phyloP scores from a whole-genome alignment of 2,329 filamentous ascomycete genomes.

The Xylaria polymorpha region DNA sequence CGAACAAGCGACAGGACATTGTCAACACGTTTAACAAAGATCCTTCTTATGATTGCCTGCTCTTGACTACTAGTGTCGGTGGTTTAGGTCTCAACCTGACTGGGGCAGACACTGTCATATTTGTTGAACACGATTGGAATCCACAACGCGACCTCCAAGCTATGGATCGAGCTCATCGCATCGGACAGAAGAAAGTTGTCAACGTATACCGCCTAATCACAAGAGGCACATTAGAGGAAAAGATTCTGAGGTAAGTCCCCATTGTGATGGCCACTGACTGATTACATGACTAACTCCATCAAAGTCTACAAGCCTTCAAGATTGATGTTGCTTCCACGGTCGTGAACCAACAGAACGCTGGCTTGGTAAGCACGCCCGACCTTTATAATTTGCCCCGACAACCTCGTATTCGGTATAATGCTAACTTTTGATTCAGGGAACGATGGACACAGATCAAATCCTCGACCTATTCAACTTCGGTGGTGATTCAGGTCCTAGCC shows the following conservation, averaged over 20 bases:
- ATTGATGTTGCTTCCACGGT: slow-evolving; percentile 98
- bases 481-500: slow-evolving; percentile 77
- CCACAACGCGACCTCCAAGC: slow-evolving; percentile 98
- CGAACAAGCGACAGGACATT: slow-evolving; percentile 93
- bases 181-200: slow-evolving; percentile 99
- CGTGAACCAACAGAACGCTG: slow-evolving; percentile 98
- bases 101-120: slow-evolving; percentile 97
- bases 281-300: slow-evolving; percentile 35
- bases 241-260: slow-evolving; percentile 77
- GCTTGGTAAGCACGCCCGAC: slow-evolving; percentile 61
- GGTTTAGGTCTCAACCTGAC: slow-evolving; percentile 95
- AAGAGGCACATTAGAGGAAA: slow-evolving; percentile 94
- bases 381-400: slow-evolving; percentile 5
- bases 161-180: slow-evolving; percentile 98
- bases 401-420: not conserved
- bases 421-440: slow-evolving; percentile 55
- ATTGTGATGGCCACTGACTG: slow-evolving; percentile 4
- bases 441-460: slow-evolving; percentile 99
- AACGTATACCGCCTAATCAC: slow-evolving; percentile 98
- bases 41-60: slow-evolving; percentile 92
- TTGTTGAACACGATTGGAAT: slow-evolving; percentile 99
- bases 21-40: slow-evolving; percentile 99
- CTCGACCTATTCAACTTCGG: slow-evolving; percentile 95
- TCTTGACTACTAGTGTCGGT: slow-evolving; percentile 94
- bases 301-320: slow-evolving; percentile 93